Evolutionary conservation across 495 filamentous ascomycete genomes (phyloP).

Genomic region (Hyaloscypha variabilis): DNA sequence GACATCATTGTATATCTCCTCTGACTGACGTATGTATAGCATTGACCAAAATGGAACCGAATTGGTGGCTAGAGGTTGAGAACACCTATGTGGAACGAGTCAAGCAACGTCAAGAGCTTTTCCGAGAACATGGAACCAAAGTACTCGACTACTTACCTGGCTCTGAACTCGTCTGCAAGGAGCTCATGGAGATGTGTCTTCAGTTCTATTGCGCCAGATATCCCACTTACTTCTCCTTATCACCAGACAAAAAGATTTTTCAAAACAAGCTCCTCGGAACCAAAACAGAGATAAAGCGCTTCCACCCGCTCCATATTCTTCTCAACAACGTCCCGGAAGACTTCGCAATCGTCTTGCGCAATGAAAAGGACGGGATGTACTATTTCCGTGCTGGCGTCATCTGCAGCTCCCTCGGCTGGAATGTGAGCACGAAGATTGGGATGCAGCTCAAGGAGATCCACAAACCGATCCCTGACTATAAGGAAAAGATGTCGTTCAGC

Average conservation of each 20-base stretch:
- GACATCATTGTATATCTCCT: slow-evolving; percentile 9
- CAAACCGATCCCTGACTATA: slow-evolving; percentile 79
- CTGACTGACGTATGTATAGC: slow-evolving; percentile 48
- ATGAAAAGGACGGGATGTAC: slow-evolving; percentile 73
- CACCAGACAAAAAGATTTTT: slow-evolving; percentile 59
- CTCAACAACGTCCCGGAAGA: slow-evolving; percentile 88
- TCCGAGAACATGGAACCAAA: slow-evolving; percentile 58
- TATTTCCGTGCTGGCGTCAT: slow-evolving; percentile 78
- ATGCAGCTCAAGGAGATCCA: slow-evolving; percentile 76
- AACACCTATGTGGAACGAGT: slow-evolving; percentile 72
- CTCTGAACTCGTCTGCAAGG: slow-evolving; percentile 80
- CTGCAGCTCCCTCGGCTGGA: slow-evolving; percentile 83
- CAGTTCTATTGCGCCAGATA: slow-evolving; percentile 82
- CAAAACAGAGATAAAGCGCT: slow-evolving; percentile 60
- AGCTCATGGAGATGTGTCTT: slow-evolving; percentile 87
- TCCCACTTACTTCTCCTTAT: slow-evolving; percentile 75
- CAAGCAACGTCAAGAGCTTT: slow-evolving; percentile 71
- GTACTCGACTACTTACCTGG: slow-evolving; percentile 76
- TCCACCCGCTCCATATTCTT: slow-evolving; percentile 71
- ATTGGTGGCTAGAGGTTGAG: slow-evolving; percentile 94
- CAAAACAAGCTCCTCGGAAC: slow-evolving; percentile 72
- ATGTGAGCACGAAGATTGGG: slow-evolving; percentile 74
- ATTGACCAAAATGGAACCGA: slow-evolving; percentile 75
- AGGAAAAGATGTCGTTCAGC: slow-evolving; percentile 86
- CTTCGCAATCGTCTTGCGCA: slow-evolving; percentile 78